Conservation (phyloP, 2,329 filamentous ascomycete species). For the Periconia macrospinosa region DNA sequence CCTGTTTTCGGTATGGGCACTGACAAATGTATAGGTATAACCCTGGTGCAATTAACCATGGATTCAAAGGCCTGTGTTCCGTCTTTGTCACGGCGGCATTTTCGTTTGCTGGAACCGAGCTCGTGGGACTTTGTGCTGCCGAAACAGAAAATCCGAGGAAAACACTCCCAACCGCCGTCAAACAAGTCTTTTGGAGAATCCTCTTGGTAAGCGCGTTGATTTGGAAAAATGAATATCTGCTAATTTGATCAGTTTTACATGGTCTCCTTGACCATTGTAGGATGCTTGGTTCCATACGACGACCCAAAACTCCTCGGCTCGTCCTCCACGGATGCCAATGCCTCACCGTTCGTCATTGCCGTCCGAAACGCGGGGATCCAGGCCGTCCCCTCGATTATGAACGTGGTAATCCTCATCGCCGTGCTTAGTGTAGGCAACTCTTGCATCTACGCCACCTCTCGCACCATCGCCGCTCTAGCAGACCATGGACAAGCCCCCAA, state of each 20-base stretch:
- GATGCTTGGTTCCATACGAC: conserved; percentile 74
- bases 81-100: conserved; percentile 76
- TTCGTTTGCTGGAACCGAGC: conserved; percentile 71
- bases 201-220: conserved; percentile 51
- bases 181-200: conserved; percentile 93
- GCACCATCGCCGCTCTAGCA: conserved; percentile 82
- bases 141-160: conserved; percentile 77
- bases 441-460: conserved; percentile 82
- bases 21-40: conserved; percentile 40
- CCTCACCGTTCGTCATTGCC: conserved; percentile 88
- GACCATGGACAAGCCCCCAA: conserved; percentile 66
- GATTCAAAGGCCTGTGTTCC: conserved; percentile 75
- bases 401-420: conserved; percentile 82
- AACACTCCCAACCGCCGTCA: conserved; percentile 80
- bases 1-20: background rate
- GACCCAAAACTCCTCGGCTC: conserved; percentile 62
- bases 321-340: conserved; percentile 65
- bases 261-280: conserved; percentile 74
- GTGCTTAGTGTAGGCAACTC: conserved; percentile 88
- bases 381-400: conserved; percentile 82
- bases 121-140: conserved; percentile 75
- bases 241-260: conserved; percentile 66
- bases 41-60: conserved; percentile 78
- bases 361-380: conserved; percentile 78
- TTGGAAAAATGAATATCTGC: background rate